A percentile compares a stretch with the other conserved stretches of the same genome.
phyloP scores from a whole-genome alignment of 345 rosid species.

The Bruguiera sexangula region DNA sequence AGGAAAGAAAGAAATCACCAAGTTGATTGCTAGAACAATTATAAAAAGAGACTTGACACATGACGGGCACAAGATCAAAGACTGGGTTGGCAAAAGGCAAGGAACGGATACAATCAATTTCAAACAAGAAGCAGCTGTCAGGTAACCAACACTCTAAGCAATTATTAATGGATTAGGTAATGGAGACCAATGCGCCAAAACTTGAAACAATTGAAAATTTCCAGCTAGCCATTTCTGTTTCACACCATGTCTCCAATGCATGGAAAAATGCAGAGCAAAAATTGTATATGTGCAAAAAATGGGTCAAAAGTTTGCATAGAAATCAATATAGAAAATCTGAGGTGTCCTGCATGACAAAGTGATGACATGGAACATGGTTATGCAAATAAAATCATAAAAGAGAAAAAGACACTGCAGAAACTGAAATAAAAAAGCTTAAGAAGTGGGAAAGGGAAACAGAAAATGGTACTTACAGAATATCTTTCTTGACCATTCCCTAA shows the following conservation, averaged over 20 bases:
- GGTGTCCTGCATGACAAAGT: neutral
- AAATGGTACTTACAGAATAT: conserved; percentile 60
- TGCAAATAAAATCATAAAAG: neutral
- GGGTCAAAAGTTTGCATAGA: neutral
- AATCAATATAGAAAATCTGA: neutral
- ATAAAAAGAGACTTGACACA: no score
- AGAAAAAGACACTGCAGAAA: neutral
- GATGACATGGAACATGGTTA: no score
- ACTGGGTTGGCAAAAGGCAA: no score
- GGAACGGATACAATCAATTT: no score
- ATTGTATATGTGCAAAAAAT: neutral
- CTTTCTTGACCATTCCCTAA: conserved; percentile 71
- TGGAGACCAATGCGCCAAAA: neutral
- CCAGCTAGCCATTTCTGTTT: neutral
- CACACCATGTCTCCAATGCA: neutral
- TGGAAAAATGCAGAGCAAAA: neutral
- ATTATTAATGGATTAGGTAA: neutral
- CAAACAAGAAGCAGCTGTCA: no score
- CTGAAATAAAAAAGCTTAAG: neutral
- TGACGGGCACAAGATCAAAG: no score
- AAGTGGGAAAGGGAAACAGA: neutral
- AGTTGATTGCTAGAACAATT: no score
- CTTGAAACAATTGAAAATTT: neutral
- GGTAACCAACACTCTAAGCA: neutral
- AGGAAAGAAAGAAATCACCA: no score